Conservation (phyloP, 1,139 yeast genomes). For the Magnusiomyces suaveolens region DNA sequence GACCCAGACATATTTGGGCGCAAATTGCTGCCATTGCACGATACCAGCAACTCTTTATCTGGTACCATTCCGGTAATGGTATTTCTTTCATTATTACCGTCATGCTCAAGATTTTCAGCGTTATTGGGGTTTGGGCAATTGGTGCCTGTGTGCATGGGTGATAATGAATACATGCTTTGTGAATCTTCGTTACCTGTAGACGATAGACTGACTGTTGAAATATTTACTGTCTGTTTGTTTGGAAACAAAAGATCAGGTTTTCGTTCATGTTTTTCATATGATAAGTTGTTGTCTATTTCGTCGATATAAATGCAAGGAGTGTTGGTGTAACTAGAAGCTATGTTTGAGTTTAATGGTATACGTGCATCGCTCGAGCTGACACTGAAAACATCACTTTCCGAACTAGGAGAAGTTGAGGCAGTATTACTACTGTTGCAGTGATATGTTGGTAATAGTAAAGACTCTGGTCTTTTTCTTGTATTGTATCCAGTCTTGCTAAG, state of each 20-base stretch:
- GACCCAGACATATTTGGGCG: too few relatives aligned
- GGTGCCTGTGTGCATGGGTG: neutral
- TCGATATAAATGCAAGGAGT: neutral
- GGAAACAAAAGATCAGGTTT: neutral
- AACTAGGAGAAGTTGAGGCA: too few relatives aligned
- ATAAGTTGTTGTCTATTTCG: neutral
- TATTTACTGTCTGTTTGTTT: neutral
- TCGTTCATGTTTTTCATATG: neutral
- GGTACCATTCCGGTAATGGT: too few relatives aligned
- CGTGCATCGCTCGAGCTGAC: neutral
- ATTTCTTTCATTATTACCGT: neutral
- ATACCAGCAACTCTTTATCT: too few relatives aligned
- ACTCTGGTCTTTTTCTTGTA: neutral
- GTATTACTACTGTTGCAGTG: too few relatives aligned
- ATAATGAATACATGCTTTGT: neutral
- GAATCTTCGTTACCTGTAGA: neutral
- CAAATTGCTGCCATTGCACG: too few relatives aligned
- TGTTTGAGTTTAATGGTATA: neutral
- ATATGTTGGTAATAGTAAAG: neutral
- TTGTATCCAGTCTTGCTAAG: neutral
- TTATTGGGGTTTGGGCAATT: neutral
- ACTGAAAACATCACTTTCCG: too few relatives aligned
- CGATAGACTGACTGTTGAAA: constrained; percentile 2
- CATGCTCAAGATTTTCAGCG: neutral
- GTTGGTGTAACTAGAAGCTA: neutral